Evolutionary conservation across 768 basidiomycete genomes (phyloP), one percentile per base, ranked within the genome.

Genomic region (Clavulina sp.): DNA sequence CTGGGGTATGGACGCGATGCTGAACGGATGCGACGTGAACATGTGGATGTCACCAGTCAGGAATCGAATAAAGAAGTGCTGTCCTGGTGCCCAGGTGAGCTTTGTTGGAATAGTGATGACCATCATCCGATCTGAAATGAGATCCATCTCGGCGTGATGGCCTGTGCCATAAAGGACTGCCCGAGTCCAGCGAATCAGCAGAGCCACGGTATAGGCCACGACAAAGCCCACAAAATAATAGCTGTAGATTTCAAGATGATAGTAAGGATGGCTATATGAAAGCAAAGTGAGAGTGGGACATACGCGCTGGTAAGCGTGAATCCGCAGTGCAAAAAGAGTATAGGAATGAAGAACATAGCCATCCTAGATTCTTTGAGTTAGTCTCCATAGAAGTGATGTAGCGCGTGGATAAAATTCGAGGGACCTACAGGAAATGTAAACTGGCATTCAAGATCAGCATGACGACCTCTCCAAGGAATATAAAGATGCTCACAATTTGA

Each of bases 241-340:
- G 9, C 40, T 46, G 19, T 9, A n/a, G 24, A 32, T 50, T 48
- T 50, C 36, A 44, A 28, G 5, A 16, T n/a, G 33, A 50, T 18
- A 9, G 9, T 7, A 19, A 21, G 43, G 21, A 46, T 19, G 43
- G 43, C 7, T 9, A 46, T 23, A 46, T 13, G n/a, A 26, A 31
- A 41, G 28, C 9, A 6, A n/a, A n/a, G n/a, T n/a, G n/a, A n/a
- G n/a, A n/a, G n/a, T n/a, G n/a, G 21, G 33, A 28, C 49, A 5
- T 21, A 50, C 65, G 64, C 64, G 2, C 63, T 64, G 5, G 62
- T 59, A 1, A 67, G 59, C 7, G 55, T 55, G 50, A 58, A 62
- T 52, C 62, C 58, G 55, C 61, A 61, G 50, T 68, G 67, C 48
- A 63, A 55, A 58, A 65, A 68, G 4, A 67, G 58, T 0, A 61